A percentile compares a stretch with the other conserved stretches of the same genome.
These are phyloP conservation scores for Tolypocladium ovalisporum DNA, from an alignment of 2,329 filamentous ascomycete species.

Conservation along the genomic window DNA sequence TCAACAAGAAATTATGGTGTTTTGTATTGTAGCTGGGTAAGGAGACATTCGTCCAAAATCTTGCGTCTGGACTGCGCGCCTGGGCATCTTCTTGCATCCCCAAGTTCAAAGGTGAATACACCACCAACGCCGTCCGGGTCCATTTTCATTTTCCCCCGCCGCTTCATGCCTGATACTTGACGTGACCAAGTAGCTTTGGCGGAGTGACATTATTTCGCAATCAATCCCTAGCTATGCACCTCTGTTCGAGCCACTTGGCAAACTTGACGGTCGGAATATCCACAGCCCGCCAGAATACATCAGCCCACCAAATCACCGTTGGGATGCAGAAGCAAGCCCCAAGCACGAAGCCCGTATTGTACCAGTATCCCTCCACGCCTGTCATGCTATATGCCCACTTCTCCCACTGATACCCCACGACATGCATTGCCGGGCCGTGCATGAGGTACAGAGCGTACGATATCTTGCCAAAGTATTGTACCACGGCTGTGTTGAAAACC, in stretches of 20 bases:
- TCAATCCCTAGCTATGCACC: conserved; percentile 22
- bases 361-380: conserved; percentile 33
- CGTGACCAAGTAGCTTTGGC: not conserved
- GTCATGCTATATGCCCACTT: conserved; percentile 35
- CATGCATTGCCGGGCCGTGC: conserved; percentile 45
- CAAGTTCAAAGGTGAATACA: not conserved
- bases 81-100: not conserved
- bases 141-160: not conserved
- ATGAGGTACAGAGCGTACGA: conserved; percentile 52
- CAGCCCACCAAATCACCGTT: conserved; percentile 40
- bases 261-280: conserved; percentile 46
- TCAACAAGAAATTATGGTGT: not conserved
- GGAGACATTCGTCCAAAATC: not conserved
- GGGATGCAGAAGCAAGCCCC: conserved; percentile 37
- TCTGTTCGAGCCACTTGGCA: conserved; percentile 42
- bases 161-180: not conserved
- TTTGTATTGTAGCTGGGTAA: not conserved
- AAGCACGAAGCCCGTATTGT: conserved; percentile 34
- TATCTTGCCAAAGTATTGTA: conserved; percentile 50
- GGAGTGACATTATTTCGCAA: conserved; percentile 1
- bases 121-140: conserved; percentile 3
- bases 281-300: conserved; percentile 44
- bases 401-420: conserved; percentile 40
- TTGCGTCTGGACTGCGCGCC: not conserved
- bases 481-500: conserved; percentile 35